These are phyloP conservation scores for Mycena haematopus DNA, from an alignment of 768 basidiomycete species.

Conservation along the genomic window DNA sequence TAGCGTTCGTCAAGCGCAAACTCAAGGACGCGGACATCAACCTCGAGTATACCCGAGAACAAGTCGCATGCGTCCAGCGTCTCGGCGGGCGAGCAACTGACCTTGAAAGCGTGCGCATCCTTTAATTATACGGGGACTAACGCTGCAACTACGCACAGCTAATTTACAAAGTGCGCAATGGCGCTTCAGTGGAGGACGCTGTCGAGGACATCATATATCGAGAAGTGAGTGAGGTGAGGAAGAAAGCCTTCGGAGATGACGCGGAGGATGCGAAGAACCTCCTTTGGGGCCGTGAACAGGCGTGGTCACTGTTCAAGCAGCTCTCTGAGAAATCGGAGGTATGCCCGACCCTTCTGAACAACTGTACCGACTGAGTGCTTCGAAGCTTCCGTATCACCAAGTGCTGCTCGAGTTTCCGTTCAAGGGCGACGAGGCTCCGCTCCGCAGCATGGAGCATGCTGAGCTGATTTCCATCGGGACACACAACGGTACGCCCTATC, in stretches of 20 bases:
- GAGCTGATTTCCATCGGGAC: constrained; percentile 86
- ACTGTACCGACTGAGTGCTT: background rate
- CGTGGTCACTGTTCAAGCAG: constrained; percentile 80
- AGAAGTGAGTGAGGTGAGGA: constrained; percentile 82
- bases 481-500: constrained; percentile 54
- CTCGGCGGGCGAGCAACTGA: constrained; percentile 93
- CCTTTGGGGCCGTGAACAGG: constrained; percentile 87
- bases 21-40: constrained; percentile 63
- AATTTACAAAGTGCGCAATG: constrained; percentile 83
- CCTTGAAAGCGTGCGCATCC: constrained; percentile 72
- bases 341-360: constrained; percentile 26
- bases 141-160: constrained; percentile 51
- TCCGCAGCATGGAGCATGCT: constrained; percentile 87
- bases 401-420: constrained; percentile 85
- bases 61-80: constrained; percentile 66
- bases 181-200: constrained; percentile 75
- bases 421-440: constrained; percentile 84
- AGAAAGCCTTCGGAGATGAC: constrained; percentile 94
- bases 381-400: constrained; percentile 81
- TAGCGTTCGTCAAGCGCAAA: constrained; percentile 84
- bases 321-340: constrained; percentile 72
- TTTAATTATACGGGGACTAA: background rate
- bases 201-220: constrained; percentile 89
- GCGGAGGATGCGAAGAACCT: constrained; percentile 83
- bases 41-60: constrained; percentile 58